phyloP scores from a whole-genome alignment of 2,329 filamentous ascomycete genomes.

The Aspergillus vadensis region DNA sequence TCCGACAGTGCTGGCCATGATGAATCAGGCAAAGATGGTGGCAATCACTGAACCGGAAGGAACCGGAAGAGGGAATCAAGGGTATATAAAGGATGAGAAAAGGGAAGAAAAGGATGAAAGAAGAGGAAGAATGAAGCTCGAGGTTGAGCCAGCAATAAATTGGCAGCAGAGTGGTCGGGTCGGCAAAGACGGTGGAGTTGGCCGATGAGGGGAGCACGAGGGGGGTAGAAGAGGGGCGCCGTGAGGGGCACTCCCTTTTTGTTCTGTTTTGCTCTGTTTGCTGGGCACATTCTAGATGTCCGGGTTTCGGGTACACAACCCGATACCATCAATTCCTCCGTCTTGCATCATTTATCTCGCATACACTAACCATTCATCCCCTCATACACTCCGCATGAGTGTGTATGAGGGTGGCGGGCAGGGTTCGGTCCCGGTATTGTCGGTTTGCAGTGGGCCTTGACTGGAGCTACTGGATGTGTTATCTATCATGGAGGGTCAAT shows the following conservation, averaged over 20 bases:
- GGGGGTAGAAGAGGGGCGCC: slow-evolving; percentile 6
- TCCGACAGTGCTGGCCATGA: slow-evolving; percentile 60
- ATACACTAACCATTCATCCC: neutral
- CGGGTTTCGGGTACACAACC: neutral
- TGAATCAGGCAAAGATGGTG: slow-evolving; percentile 19
- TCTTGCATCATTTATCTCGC: neutral
- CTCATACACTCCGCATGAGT: neutral
- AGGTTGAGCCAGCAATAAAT: slow-evolving; percentile 13
- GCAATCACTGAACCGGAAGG: neutral
- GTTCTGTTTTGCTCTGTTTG: neutral
- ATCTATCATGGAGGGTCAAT: too few species aligned
- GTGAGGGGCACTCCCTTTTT: neutral
- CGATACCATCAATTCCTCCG: neutral
- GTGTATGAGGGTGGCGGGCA: too few species aligned
- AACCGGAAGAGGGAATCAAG: slow-evolving; percentile 4
- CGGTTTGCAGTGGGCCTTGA: neutral
- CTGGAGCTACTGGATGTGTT: too few species aligned
- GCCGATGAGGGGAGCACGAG: slow-evolving; percentile 19
- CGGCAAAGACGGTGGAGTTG: slow-evolving; percentile 18
- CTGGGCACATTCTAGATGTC: neutral
- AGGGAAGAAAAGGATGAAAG: slow-evolving; percentile 5
- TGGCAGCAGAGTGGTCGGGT: slow-evolving; percentile 14
- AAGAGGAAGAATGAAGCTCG: slow-evolving; percentile 7
- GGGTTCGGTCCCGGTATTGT: neutral
- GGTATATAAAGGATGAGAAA: slow-evolving; percentile 6